Evolutionary conservation across 208 protist genomes (phyloP).

Genomic region (Acanthamoeba healyi): DNA sequence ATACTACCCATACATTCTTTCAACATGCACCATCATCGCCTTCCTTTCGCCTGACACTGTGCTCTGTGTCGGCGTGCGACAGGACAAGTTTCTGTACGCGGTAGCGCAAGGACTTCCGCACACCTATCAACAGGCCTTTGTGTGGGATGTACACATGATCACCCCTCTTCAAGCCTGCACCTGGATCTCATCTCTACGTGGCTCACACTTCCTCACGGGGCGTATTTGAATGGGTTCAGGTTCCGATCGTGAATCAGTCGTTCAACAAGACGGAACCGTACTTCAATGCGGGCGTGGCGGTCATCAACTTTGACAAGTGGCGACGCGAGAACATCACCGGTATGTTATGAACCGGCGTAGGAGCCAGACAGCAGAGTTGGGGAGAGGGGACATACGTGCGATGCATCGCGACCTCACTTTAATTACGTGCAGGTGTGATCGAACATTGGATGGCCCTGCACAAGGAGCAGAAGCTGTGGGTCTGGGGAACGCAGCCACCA

Average conservation of each 20-base stretch:
- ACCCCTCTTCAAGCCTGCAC: too few species aligned
- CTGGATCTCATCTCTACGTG: not conserved
- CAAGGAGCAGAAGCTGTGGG: slow-evolving; percentile 35
- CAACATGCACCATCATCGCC: not conserved
- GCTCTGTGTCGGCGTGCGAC: not conserved
- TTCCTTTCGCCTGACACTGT: not conserved
- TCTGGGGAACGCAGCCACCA: slow-evolving; percentile 64
- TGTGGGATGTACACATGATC: not conserved
- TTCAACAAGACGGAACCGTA: slow-evolving; percentile 56
- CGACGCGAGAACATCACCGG: slow-evolving; percentile 32
- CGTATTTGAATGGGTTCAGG: not conserved
- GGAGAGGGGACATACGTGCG: too few species aligned
- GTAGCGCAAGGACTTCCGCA: slow-evolving; percentile 38
- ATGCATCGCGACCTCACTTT: too few species aligned
- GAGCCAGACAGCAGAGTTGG: too few species aligned
- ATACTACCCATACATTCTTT: too few species aligned
- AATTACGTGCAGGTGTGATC: not conserved
- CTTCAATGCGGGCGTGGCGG: slow-evolving; percentile 57
- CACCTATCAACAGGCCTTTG: slow-evolving; percentile 32
- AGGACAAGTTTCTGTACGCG: slow-evolving; percentile 57
- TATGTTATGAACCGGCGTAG: too few species aligned
- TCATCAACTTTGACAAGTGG: slow-evolving; percentile 61
- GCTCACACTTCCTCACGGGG: not conserved
- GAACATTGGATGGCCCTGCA: slow-evolving; percentile 45
- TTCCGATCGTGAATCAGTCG: not conserved